phyloP scores from a whole-genome alignment of 2,329 filamentous ascomycete genomes.

The Neurospora crassa region DNA sequence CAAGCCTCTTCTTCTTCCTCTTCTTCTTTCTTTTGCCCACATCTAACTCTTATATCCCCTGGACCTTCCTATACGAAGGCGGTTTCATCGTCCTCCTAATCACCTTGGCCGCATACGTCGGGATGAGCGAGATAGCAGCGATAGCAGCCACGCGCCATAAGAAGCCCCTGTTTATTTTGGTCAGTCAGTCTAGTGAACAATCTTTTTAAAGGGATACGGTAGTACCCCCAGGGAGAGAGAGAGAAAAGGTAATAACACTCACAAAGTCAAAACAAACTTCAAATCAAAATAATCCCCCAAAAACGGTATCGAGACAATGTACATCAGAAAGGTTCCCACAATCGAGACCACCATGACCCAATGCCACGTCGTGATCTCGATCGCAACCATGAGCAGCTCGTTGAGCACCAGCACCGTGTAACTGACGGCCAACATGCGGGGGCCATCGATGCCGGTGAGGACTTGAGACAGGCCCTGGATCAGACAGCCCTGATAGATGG shows the following conservation, averaged over 20 bases:
- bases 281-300: constrained; percentile 86
- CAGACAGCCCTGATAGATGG: constrained; percentile 87
- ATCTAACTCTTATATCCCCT: constrained; percentile 43
- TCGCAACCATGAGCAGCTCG: constrained; percentile 93
- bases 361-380: constrained; percentile 96
- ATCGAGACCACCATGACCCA: constrained; percentile 81
- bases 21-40: not conserved
- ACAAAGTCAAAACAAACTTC: constrained; percentile 62
- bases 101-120: constrained; percentile 79
- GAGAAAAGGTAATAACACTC: constrained; percentile 22
- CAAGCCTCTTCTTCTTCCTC: constrained; percentile 4
- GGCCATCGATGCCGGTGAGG: constrained; percentile 65
- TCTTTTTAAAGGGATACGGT: too few species aligned
- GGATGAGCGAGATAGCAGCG: constrained; percentile 68
- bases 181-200: constrained; percentile 8
- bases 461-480: constrained; percentile 93
- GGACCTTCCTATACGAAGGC: constrained; percentile 90
- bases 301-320: constrained; percentile 75
- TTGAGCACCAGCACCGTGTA: constrained; percentile 91
- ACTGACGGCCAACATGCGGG: constrained; percentile 76
- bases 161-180: constrained; percentile 52
- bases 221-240: too few species aligned
- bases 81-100: constrained; percentile 80
- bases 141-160: constrained; percentile 82
- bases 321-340: constrained; percentile 73